Percentiles rank a stretch among this genome's conserved stretches.
phyloP scores from a whole-genome alignment of 441 rosid species.

The Brassica balearica region DNA sequence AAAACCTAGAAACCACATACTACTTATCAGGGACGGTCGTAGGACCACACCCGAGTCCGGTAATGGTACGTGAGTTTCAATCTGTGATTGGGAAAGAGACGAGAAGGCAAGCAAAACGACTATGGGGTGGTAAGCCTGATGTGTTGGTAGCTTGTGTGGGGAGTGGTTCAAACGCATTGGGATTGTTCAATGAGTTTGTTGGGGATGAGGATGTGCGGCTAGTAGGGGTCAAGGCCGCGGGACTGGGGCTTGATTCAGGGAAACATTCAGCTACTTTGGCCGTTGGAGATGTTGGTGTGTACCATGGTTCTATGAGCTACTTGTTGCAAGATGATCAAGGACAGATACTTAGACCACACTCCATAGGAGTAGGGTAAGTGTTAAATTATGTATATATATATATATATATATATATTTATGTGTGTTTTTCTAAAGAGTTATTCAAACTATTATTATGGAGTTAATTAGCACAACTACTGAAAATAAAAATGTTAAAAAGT shows the following conservation, averaged over 20 bases:
- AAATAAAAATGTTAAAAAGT: too few species aligned
- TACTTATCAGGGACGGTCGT: slow-evolving; percentile 62
- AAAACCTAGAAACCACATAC: slow-evolving; percentile 52
- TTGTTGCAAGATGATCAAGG: slow-evolving; percentile 80
- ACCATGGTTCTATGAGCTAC: slow-evolving; percentile 82
- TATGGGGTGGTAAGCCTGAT: slow-evolving; percentile 89
- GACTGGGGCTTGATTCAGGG: slow-evolving; percentile 75
- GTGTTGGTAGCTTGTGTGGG: slow-evolving; percentile 83
- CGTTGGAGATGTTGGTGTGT: slow-evolving; percentile 76
- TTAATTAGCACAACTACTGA: too few species aligned
- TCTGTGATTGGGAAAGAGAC: slow-evolving; percentile 83
- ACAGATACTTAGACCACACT: slow-evolving; percentile 66
- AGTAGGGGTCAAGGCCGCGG: slow-evolving; percentile 81
- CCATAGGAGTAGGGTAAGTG: slow-evolving; percentile 70
- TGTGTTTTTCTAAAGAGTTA: too few species aligned
- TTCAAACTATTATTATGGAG: too few species aligned
- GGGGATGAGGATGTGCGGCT: slow-evolving; percentile 67
- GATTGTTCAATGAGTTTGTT: slow-evolving; percentile 75
- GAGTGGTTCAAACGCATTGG: slow-evolving; percentile 83
- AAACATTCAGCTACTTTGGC: slow-evolving; percentile 78
- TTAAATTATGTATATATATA: neutral
- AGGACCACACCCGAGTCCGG: slow-evolving; percentile 87
- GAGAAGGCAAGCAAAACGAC: slow-evolving; percentile 69
- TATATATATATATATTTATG: too few species aligned
- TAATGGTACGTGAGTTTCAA: slow-evolving; percentile 79